phyloP scores from a whole-genome alignment of 768 basidiomycete species.

The Lactarius indigo region DNA sequence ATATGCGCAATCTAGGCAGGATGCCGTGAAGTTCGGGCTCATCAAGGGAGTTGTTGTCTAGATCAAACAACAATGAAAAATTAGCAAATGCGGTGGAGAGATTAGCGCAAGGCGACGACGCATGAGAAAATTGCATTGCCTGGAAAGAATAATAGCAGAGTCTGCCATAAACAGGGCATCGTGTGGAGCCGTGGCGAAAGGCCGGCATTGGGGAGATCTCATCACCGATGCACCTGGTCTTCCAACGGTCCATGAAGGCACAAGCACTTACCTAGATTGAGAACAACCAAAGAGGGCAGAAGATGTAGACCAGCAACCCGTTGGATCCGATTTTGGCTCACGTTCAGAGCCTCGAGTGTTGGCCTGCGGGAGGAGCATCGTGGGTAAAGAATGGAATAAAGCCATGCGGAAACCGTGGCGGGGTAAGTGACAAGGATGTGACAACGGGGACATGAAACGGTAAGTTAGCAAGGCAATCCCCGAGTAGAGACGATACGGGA shows the following conservation, averaged over 20 bases:
- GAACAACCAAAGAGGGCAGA: slow-evolving; percentile 58
- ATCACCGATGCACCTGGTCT: slow-evolving; percentile 16
- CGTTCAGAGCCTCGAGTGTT: slow-evolving; percentile 74
- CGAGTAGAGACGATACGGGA: slow-evolving; percentile 24
- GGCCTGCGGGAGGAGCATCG: slow-evolving; percentile 32
- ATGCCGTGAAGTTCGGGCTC: slow-evolving; percentile 49
- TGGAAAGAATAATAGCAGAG: slow-evolving; percentile 15
- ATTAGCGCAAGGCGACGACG: slow-evolving; percentile 8
- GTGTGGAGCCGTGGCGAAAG: slow-evolving; percentile 20
- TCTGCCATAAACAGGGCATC: slow-evolving; percentile 19
- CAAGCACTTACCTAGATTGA: slow-evolving; percentile 76
- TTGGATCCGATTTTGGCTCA: slow-evolving; percentile 71
- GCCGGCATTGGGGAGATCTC: slow-evolving; percentile 17
- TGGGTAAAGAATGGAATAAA: slow-evolving; percentile 13
- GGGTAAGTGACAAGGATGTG: slow-evolving; percentile 18
- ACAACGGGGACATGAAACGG: slow-evolving; percentile 24
- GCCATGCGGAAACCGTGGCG: slow-evolving; percentile 18
- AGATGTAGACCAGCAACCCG: slow-evolving; percentile 56
- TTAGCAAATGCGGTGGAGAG: slow-evolving; percentile 17
- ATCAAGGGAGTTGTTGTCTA: slow-evolving; percentile 72
- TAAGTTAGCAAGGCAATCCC: slow-evolving; percentile 11
- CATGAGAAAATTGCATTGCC: slow-evolving; percentile 8
- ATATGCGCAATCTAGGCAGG: slow-evolving; percentile 73
- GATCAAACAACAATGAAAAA: slow-evolving; percentile 10
- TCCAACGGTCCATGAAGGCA: slow-evolving; percentile 3